A percentile compares a stretch with the other conserved stretches of the same genome.
Conservation (phyloP, 345 rosid species). For the Gossypium bickii region DNA sequence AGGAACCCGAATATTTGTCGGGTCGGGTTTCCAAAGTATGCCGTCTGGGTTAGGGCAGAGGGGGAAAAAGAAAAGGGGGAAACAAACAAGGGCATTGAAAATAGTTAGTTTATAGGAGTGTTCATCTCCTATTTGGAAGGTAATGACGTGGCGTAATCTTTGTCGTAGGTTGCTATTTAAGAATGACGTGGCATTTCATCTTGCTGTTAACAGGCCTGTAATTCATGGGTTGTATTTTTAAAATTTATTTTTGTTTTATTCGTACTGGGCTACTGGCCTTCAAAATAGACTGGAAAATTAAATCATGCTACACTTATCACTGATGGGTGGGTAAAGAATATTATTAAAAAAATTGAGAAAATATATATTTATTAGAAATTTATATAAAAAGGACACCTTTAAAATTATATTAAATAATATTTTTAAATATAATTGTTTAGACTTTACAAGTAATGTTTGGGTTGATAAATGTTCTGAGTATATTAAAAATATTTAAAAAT, state of each 20-base stretch:
- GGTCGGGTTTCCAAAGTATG: background rate
- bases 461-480: too few relatives aligned
- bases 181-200: background rate
- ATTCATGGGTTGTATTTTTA: background rate
- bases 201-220: background rate
- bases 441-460: too few relatives aligned
- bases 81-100: background rate
- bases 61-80: background rate
- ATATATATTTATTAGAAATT: too few relatives aligned
- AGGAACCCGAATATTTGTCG: background rate
- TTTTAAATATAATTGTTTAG: too few relatives aligned
- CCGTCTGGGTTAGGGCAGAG: conserved; percentile 9
- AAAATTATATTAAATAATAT: too few relatives aligned
- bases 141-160: conserved; percentile 2
- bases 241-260: too few relatives aligned
- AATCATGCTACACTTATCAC: too few relatives aligned
- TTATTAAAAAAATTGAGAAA: too few relatives aligned
- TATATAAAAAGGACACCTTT: too few relatives aligned
- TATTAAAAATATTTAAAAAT: too few relatives aligned
- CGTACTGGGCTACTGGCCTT: background rate
- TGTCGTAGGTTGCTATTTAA: background rate
- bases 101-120: background rate
- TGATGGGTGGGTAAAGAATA: too few relatives aligned
- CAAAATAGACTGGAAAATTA: background rate
- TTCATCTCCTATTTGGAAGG: background rate